Base-by-base conservation (phyloP, 2,329 filamentous ascomycete genomes). In the Ophiostoma sp. region DNA sequence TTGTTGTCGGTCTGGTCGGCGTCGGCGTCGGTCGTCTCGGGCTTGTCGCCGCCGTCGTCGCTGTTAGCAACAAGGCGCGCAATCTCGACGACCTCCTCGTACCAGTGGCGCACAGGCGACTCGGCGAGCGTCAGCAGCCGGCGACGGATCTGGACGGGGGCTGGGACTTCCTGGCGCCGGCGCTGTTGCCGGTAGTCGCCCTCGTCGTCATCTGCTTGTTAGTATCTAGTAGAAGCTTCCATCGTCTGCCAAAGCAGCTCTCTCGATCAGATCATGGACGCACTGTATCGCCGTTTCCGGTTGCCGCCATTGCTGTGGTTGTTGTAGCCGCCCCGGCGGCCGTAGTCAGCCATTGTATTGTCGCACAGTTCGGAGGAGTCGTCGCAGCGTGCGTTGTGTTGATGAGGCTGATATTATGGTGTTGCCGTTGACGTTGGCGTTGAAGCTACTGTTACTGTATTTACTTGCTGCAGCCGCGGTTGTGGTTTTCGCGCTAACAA, bases 91-190 rank as follows among this genome's bases (percentile, higher is more conserved):
- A 93, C 88, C 77, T 95, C 92, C 74, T 96, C 92, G 76, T 93
- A 88, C 78, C 90, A 91, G 76, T 88, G 86, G 75, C 90, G 89
- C 76, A 93, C 83, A 71, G 91, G 89, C 76, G 91, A 93, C 81
- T 96, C 93, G 72, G 92, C 93, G 75, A 96, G 89, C 70, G 87
- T 85, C 68, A 96, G 83, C 67, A 96, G 85, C 79, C 94, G 91
- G 76, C 90, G 90, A 74, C 92, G 89, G 73, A 96, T 83, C 73
- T 89, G 89, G 13, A 89, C 87, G 41, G 87, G 86, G 17, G 89
- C 82, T 6, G 92, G 90, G 73, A 82, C 80, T 76, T 94, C 89
- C 75, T 89, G 87, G 75, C 91, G 86, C 73, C 91, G 86, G 73
- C 91, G 88, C 78, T 90, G 90, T 35, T 87, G 86, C 75, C 91